Conservation (phyloP, 78 protist species). For the Dictyostelium firmibasis region DNA sequence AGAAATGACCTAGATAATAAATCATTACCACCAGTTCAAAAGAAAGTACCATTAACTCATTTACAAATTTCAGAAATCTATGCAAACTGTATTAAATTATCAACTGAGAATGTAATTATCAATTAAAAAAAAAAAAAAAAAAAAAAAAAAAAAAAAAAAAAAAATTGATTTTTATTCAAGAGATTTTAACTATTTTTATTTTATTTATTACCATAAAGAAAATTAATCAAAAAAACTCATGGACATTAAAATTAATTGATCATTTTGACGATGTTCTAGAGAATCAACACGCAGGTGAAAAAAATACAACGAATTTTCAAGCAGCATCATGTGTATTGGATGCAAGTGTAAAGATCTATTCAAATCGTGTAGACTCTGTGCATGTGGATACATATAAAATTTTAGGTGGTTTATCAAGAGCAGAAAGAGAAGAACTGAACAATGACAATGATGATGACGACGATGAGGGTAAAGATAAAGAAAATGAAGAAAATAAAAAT, state of each 20-base stretch:
- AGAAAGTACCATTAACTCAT: slow-evolving; percentile 23
- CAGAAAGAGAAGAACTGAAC: slow-evolving; percentile 20
- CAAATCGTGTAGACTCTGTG: slow-evolving; percentile 95
- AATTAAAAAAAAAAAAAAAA: background rate
- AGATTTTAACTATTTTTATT: background rate
- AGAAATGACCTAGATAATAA: background rate
- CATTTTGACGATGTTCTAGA: slow-evolving; percentile 40
- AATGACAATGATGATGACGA: slow-evolving; percentile 60
- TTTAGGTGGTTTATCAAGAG: slow-evolving; percentile 88
- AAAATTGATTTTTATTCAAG: background rate
- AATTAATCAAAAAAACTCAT: slow-evolving; percentile 94
- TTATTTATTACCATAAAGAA: slow-evolving; percentile 72
- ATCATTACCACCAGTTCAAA: background rate
- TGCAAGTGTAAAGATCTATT: slow-evolving; percentile 94
- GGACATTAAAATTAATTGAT: slow-evolving; percentile 87
- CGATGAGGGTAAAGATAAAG: slow-evolving; percentile 17
- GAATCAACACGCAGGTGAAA: background rate
- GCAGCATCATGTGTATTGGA: slow-evolving; percentile 94
- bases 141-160: background rate
- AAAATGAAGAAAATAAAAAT: slow-evolving; percentile 21
- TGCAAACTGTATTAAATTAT: slow-evolving; percentile 48
- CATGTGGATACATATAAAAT: slow-evolving; percentile 85
- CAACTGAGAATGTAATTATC: slow-evolving; percentile 72
- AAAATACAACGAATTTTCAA: slow-evolving; percentile 89
- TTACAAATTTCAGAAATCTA: slow-evolving; percentile 77